A percentile compares a stretch with the other conserved stretches of the same genome.
Evolutionary conservation across 2,329 filamentous ascomycete genomes (phyloP).

Genomic region (Neofusicoccum kwambonambiense): DNA sequence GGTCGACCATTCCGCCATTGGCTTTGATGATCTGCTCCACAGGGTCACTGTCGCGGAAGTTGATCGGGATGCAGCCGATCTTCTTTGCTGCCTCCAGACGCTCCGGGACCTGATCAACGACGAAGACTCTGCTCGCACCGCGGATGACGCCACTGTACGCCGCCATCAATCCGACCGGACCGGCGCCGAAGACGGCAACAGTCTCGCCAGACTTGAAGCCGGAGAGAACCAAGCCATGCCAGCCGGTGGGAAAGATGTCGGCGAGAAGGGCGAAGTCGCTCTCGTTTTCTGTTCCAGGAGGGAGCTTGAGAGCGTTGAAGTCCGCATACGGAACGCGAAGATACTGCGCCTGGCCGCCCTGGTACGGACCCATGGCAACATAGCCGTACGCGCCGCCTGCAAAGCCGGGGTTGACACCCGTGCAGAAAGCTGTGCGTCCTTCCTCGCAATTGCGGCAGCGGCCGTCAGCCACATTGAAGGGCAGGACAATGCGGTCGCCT

Average conservation of each 20-base stretch:
- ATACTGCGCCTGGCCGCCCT: conserved; percentile 62
- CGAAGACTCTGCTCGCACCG: conserved; percentile 61
- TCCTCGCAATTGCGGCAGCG: conserved; percentile 65
- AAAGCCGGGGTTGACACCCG: conserved; percentile 61
- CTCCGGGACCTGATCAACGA: conserved; percentile 63
- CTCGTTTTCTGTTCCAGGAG: conserved; percentile 60
- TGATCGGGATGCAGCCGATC: conserved; percentile 61
- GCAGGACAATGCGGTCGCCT: conserved; percentile 63
- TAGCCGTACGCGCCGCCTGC: conserved; percentile 62
- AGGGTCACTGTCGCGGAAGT: conserved; percentile 60
- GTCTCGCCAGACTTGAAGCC: conserved; percentile 61
- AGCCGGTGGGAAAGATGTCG: conserved; percentile 51
- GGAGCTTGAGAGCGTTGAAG: conserved; percentile 64
- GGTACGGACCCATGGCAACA: conserved; percentile 59
- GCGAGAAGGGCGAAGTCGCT: conserved; percentile 57
- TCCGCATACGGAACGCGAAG: conserved; percentile 65
- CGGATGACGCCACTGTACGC: conserved; percentile 62
- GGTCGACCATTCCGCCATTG: conserved; percentile 62
- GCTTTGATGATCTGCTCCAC: conserved; percentile 60
- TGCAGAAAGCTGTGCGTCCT: conserved; percentile 64
- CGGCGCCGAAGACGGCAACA: conserved; percentile 64
- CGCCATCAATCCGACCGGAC: conserved; percentile 65
- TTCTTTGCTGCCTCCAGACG: conserved; percentile 59
- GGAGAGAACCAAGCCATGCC: conserved; percentile 54
- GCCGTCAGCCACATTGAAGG: conserved; percentile 65